Evolutionary conservation across 371 early-diverging fungal genomes (phyloP).

Genomic region (Chytridium lagenaria): DNA sequence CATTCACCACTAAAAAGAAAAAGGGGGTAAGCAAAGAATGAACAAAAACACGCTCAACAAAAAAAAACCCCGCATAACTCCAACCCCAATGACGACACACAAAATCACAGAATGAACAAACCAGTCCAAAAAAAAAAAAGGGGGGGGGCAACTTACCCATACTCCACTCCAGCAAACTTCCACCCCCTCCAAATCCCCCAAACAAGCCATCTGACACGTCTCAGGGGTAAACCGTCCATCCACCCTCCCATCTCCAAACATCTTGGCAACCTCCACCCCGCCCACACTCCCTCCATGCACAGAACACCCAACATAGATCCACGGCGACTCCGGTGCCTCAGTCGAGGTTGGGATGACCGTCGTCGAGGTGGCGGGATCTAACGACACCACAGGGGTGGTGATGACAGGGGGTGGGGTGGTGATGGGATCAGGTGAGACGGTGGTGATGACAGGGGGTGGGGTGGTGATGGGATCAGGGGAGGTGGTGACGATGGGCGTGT

Average conservation of each 20-base stretch:
- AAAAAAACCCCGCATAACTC: too few relatives aligned
- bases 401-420: background rate
- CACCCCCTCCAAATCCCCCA: too few relatives aligned
- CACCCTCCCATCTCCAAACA: background rate
- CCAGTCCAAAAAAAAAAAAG: background rate
- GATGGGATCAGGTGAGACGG: too few relatives aligned
- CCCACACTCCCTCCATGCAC: background rate
- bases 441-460: background rate
- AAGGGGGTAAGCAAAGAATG: too few relatives aligned
- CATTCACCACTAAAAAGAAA: background rate
- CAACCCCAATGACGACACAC: too few relatives aligned
- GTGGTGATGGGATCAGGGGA: background rate
- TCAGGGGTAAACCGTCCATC: background rate
- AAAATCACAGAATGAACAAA: too few relatives aligned
- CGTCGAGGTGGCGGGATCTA: too few relatives aligned
- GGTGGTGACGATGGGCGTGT: background rate
- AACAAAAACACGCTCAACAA: too few relatives aligned
- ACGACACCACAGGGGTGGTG: too few relatives aligned
- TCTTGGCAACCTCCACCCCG: background rate
- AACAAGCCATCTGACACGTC: background rate
- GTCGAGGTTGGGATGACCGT: too few relatives aligned
- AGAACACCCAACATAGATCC: background rate
- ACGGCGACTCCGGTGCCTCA: background rate
- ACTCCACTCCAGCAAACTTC: conserved; percentile 6
- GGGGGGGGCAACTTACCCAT: background rate